Conservation (phyloP, 192 early-diverging fungal genomes). For the Pilaira anomala region DNA sequence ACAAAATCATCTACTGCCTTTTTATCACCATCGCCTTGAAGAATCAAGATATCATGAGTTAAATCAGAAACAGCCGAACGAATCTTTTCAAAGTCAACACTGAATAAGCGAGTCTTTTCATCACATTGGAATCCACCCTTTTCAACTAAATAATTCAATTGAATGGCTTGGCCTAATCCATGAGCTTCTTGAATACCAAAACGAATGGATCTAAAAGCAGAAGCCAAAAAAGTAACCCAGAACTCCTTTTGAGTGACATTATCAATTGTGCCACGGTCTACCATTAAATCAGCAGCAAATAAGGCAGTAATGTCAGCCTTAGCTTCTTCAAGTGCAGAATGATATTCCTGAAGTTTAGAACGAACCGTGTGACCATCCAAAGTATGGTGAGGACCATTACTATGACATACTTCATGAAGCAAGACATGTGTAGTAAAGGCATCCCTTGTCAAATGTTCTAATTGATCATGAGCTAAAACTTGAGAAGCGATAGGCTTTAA, state of each 20-base stretch:
- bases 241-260: conserved; percentile 59
- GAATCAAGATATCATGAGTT: conserved; percentile 62
- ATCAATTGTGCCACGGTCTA: conserved; percentile 56
- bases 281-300: conserved; percentile 57
- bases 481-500: conserved; percentile 57
- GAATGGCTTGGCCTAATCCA: conserved; percentile 68
- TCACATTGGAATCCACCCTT: conserved; percentile 60
- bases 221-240: conserved; percentile 71
- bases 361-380: conserved; percentile 59
- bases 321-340: conserved; percentile 75
- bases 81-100: conserved; percentile 60
- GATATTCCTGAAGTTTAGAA: conserved; percentile 59
- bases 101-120: conserved; percentile 39
- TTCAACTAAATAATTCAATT: conserved; percentile 65
- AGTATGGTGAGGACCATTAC: conserved; percentile 64
- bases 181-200: conserved; percentile 73
- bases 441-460: conserved; percentile 55
- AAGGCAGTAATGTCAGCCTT: conserved; percentile 73
- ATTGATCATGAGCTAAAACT: conserved; percentile 50
- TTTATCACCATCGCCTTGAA: conserved; percentile 72
- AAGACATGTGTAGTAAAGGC: conserved; percentile 73
- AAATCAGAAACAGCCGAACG: conserved; percentile 53
- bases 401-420: conserved; percentile 71
- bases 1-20: conserved; percentile 55
- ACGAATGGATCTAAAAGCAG: conserved; percentile 67